Evolutionary conservation across 2,329 filamentous ascomycete species (phyloP), one percentile per base, ranked within the genome.

Genomic region (Penicillium digitatum): DNA sequence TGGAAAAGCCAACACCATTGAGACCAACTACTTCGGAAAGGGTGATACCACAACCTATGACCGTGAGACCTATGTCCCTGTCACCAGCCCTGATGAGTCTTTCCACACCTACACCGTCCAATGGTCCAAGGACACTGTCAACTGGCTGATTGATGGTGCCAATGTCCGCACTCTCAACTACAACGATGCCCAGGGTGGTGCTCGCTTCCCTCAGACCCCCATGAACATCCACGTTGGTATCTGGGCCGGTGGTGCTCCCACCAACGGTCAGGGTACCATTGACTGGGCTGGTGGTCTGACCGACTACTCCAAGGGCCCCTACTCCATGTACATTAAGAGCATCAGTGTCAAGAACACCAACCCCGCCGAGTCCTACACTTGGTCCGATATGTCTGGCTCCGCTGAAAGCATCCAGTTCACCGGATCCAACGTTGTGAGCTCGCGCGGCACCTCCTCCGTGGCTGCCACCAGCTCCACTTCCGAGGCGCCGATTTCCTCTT

Each of bases 1-100:
- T 44, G 66, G 70, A 26, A 65, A 72, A 48, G 68, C 62, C 20
- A 66, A 60, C 37, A 59, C 68, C 48, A 69, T 76, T 32, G 91
- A 97, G 76, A 89, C 87, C 66, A 97, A 99, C 76, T 99, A 95
- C 78, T 99, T 97, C 66, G 90, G 92, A 73, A 96, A 97, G 76
- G 94, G 93, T 52, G 82, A 90, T 65, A 91, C 89, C 0, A 63
- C 68, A 4, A 82, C 83, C 12, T 95, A 94, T 77, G 90, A 95
- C 76, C 88, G 93, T 55, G 92, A 87, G 58, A 87, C 88, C 56
- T 91, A 89, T 72, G 87, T 92, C 72, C 75, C 83, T 2, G 77
- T 86, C 67, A 64, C 77, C 60, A 75, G 81, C 66, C 93, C 88
- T 54, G 74, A 78, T 61, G 66, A 69, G 26, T 60, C 58, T 34